Base-by-base conservation (phyloP, 345 rosid genomes). In the Gossypium raimondii region DNA sequence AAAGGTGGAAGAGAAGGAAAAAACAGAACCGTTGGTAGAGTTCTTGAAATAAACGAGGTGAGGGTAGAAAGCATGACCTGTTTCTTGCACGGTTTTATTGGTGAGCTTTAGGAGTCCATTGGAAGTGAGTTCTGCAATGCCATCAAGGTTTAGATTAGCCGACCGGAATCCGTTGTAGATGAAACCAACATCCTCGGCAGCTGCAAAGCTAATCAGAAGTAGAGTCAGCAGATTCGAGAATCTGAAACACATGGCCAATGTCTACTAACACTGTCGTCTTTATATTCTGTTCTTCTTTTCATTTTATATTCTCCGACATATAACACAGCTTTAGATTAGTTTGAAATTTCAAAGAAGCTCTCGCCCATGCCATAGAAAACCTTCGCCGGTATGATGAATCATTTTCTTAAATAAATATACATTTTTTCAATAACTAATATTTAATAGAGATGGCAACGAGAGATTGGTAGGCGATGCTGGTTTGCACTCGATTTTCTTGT, bases 1-100 rank as follows among this genome's bases (percentile, higher is more conserved):
- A 75, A 89, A 90, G 61, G 89, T 77, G 69, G 90, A 16, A 2
- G 92, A 82, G 85, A 89, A 89, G 65, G 89, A 78, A 78, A 76
- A 24, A 64, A 70, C 83, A 2, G 72, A 20, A 56, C 78, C 75
- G 60, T 74, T 61, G 41, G 83, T 7, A 0, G 89, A 78, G 75
- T 78, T 84, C 79, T 85, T 87, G 85, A 92, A 73, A 3, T 12
- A 0, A 8, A 82, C 11, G 0, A 69, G 79, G 4, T 59, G 13
- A 10, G 78, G 84, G 64, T 83, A 82, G 67, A 92, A 92, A 75
- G 88, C 89, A 62, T 86, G 89, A n/a, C 89, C 87, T 2, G 7
- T 29, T 48, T 29, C 1, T 73, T 74, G 84, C 8, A 0, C 45
- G 9, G 80, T 86, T 11, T 75, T 51, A 48, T 92, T 86, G 58